These are phyloP conservation scores for Alternaria arborescens DNA, from an alignment of 2,329 filamentous ascomycete genomes.

Conservation along the genomic window DNA sequence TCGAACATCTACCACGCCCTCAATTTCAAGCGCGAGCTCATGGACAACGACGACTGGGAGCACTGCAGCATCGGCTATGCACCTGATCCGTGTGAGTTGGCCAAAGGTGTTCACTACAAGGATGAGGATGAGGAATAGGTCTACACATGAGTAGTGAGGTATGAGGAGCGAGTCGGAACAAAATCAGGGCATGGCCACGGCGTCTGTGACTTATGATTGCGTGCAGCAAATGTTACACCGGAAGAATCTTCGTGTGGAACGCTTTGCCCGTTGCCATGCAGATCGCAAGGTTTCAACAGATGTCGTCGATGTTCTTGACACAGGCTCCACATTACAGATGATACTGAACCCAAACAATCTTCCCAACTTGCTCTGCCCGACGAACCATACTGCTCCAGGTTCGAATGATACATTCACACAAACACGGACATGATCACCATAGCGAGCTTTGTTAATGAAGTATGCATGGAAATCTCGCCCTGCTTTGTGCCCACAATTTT, in stretches of 20 bases:
- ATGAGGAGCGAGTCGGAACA: not conserved
- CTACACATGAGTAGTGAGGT: not conserved
- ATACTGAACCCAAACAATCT: not conserved
- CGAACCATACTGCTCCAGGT: not conserved
- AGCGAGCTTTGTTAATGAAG: not conserved
- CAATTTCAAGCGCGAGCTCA: slow-evolving; percentile 54
- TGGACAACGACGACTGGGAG: slow-evolving; percentile 56
- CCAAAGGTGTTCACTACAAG: slow-evolving; percentile 39
- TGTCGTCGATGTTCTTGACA: not conserved
- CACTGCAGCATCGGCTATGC: slow-evolving; percentile 55
- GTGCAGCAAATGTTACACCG: not conserved
- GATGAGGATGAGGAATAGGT: slow-evolving; percentile 26
- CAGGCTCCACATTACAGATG: not conserved
- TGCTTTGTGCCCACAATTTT: not conserved
- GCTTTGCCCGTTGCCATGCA: too few species aligned
- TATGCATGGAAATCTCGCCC: not conserved
- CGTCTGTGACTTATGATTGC: not conserved
- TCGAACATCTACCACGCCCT: slow-evolving; percentile 57
- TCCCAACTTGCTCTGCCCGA: not conserved
- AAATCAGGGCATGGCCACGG: not conserved
- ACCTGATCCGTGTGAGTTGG: slow-evolving; percentile 53
- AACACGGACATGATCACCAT: not conserved
- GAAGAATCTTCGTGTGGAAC: not conserved
- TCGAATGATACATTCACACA: not conserved
- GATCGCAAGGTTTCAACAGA: too few species aligned